phyloP scores from a whole-genome alignment of 257 asterid genomes.

The Lycium barbarum region DNA sequence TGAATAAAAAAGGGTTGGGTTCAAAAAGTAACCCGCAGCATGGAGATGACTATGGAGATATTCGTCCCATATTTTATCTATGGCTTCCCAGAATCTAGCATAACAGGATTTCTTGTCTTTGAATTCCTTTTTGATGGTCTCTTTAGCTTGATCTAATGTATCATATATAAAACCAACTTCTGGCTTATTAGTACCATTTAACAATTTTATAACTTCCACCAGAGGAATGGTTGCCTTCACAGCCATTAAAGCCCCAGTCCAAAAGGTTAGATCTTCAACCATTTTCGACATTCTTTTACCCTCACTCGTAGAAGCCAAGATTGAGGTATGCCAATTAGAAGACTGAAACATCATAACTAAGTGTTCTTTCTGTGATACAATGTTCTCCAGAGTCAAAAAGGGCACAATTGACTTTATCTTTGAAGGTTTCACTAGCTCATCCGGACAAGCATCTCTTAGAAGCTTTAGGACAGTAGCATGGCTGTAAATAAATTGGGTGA shows the following conservation, averaged over 20 bases:
- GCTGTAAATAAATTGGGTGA: slow-evolving; percentile 48
- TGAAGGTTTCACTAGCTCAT: slow-evolving; percentile 42
- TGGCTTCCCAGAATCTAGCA: slow-evolving; percentile 54
- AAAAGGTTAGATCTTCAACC: slow-evolving; percentile 52
- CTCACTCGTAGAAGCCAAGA: slow-evolving; percentile 33
- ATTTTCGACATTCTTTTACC: slow-evolving; percentile 48
- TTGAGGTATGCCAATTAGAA: slow-evolving; percentile 35
- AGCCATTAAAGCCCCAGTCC: slow-evolving; percentile 49
- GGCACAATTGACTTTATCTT: slow-evolving; percentile 40
- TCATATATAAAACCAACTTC: slow-evolving; percentile 57
- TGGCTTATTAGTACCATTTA: slow-evolving; percentile 37
- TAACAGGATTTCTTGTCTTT: slow-evolving; percentile 42
- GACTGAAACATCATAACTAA: slow-evolving; percentile 44
- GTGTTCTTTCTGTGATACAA: slow-evolving; percentile 42
- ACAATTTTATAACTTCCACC: slow-evolving; percentile 47
- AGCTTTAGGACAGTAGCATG: slow-evolving; percentile 38
- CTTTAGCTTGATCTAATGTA: slow-evolving; percentile 71
- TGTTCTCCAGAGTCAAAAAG: slow-evolving; percentile 59
- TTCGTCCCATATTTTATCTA: slow-evolving; percentile 67
- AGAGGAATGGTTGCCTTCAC: slow-evolving; percentile 61
- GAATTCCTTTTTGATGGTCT: slow-evolving; percentile 53
- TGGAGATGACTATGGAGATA: slow-evolving; percentile 69
- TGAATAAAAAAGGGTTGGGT: slow-evolving; percentile 58
- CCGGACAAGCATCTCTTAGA: slow-evolving; percentile 36
- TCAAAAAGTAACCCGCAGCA: slow-evolving; percentile 61